A percentile compares a stretch with the other conserved stretches of the same genome.
These are phyloP conservation scores for Selaginella moellendorffii DNA, from an alignment of 75 land plant species.

Conservation along the genomic window DNA sequence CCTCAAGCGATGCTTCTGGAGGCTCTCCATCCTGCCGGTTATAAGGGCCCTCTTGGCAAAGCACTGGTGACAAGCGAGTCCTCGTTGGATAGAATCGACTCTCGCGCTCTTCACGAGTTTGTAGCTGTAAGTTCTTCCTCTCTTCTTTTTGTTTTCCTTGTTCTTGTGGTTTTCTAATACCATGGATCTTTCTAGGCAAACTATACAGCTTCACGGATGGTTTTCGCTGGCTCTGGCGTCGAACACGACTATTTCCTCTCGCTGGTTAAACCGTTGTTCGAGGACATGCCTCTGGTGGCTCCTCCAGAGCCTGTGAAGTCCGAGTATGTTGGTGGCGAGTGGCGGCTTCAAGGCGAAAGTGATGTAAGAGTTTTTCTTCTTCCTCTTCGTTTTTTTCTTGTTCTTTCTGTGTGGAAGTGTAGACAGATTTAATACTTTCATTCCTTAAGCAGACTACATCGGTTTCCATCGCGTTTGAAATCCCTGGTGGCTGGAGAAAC, in stretches of 20 bases:
- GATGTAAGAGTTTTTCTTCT: no score
- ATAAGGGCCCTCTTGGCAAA: no score
- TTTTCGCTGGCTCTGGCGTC: conserved; percentile 7
- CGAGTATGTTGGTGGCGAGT: conserved; percentile 6
- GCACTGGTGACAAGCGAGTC: no score
- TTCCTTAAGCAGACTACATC: not conserved
- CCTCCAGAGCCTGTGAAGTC: not conserved
- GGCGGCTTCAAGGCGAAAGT: not conserved
- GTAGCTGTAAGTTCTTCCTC: conserved; percentile 55
- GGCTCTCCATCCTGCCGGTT: no score
- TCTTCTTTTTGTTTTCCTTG: no score
- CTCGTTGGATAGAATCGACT: conserved; percentile 65
- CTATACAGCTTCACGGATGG: conserved; percentile 3
- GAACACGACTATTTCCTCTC: not conserved
- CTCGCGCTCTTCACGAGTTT: conserved; percentile 50
- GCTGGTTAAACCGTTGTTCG: not conserved
- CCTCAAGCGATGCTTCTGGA: conserved; percentile 69
- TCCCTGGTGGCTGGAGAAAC: conserved; percentile 4
- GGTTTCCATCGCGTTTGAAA: conserved; percentile 3
- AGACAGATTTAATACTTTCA: not conserved
- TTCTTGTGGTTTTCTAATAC: no score
- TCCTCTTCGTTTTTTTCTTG: not conserved
- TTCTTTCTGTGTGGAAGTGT: not conserved
- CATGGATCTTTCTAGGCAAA: conserved; percentile 1
- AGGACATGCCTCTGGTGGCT: not conserved